These are phyloP conservation scores for Goffeauzyma gilvescens DNA, from an alignment of 768 basidiomycete species.

Conservation along the genomic window DNA sequence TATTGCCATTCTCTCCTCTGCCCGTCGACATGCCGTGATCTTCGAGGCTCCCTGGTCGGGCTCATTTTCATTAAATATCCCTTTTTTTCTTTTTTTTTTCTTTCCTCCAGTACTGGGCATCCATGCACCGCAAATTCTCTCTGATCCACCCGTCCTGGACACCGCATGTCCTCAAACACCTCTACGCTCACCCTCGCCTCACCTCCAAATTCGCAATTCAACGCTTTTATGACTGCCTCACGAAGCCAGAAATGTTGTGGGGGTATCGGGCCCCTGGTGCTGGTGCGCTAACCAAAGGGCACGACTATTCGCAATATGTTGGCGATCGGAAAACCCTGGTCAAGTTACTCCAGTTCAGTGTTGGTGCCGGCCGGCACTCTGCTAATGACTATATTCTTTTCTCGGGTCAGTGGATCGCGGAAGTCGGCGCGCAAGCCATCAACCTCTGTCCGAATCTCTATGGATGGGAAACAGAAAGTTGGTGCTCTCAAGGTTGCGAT, in stretches of 20 bases:
- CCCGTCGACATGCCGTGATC: background rate
- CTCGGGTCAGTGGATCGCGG: conserved; percentile 3
- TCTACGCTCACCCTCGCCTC: conserved; percentile 2
- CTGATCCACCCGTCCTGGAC: conserved; percentile 11
- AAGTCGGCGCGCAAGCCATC: no score
- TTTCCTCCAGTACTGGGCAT: background rate
- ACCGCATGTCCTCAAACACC: conserved; percentile 8
- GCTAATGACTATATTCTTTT: conserved; percentile 1
- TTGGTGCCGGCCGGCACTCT: no score
- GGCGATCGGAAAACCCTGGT: no score
- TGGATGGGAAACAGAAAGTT: conserved; percentile 8
- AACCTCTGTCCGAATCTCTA: background rate
- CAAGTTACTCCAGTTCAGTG: no score
- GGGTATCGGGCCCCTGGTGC: no score
- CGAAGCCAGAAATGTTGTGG: conserved; percentile 7
- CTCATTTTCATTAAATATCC: no score
- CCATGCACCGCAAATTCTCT: conserved; percentile 6
- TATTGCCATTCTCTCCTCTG: background rate
- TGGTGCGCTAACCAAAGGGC: no score
- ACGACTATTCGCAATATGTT: no score
- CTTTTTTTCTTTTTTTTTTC: no score
- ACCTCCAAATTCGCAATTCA: conserved; percentile 6
- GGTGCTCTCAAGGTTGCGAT: no score
- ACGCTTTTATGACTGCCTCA: background rate
- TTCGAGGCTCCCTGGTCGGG: background rate